phyloP scores from a whole-genome alignment of 495 filamentous ascomycete species.

The Rhizodiscina lignyota region DNA sequence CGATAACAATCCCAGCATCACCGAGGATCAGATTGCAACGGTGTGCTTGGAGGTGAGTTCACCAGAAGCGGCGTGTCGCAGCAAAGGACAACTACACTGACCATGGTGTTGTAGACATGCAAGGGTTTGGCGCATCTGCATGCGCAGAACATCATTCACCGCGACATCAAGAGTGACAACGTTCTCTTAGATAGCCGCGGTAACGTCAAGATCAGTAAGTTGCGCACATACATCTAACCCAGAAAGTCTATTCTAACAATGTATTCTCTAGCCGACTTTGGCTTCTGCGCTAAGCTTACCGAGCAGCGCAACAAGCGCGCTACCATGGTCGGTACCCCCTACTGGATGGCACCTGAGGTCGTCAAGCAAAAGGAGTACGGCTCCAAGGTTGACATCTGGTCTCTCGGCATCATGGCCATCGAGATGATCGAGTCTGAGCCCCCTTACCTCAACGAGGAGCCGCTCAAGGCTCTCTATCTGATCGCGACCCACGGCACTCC shows the following conservation, averaged over 20 bases:
- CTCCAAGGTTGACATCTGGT: conserved; percentile 97
- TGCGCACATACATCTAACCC: neutral
- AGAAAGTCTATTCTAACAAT: conserved; percentile 13
- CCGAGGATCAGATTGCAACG: conserved; percentile 91
- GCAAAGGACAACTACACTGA: too few species aligned
- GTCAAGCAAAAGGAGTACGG: conserved; percentile 99
- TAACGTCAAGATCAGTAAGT: conserved; percentile 94
- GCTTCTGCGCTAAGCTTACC: conserved; percentile 96
- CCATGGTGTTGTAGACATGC: conserved; percentile 50
- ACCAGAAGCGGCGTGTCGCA: too few species aligned
- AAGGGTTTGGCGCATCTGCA: conserved; percentile 88
- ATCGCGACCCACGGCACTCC: conserved; percentile 97
- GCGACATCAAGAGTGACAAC: conserved; percentile 98
- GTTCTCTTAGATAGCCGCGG: conserved; percentile 85
- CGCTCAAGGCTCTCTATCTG: conserved; percentile 87
- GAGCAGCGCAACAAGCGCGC: conserved; percentile 93
- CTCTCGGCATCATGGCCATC: conserved; percentile 97
- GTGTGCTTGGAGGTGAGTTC: conserved; percentile 78
- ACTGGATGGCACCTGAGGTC: conserved; percentile 99
- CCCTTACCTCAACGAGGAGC: conserved; percentile 94
- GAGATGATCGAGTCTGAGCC: conserved; percentile 99
- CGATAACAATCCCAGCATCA: conserved; percentile 82
- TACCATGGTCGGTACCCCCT: conserved; percentile 97
- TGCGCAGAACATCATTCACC: conserved; percentile 91
- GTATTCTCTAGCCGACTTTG: conserved; percentile 72